phyloP scores from a whole-genome alignment of 2,329 filamentous ascomycete genomes.

The Penicillium sp. region DNA sequence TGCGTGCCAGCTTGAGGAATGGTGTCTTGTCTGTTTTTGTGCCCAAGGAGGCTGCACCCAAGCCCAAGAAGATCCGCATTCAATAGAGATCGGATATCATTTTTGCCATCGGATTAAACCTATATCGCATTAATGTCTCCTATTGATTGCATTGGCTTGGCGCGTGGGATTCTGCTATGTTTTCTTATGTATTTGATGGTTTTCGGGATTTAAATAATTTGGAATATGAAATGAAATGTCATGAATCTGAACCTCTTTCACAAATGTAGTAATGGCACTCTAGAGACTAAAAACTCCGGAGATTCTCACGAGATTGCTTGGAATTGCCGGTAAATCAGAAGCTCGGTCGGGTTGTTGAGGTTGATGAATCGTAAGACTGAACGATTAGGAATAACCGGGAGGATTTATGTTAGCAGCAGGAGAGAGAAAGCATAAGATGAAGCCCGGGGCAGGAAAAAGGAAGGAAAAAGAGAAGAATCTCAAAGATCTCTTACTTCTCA shows the following conservation, averaged over 20 bases:
- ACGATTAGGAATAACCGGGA: no score
- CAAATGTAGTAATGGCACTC: no score
- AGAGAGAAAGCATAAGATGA: no score
- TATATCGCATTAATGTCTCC: background rate
- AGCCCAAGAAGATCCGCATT: slow-evolving; percentile 55
- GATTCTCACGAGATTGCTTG: no score
- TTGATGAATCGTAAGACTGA: background rate
- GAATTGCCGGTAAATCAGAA: background rate
- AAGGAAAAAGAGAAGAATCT: no score
- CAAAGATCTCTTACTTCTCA: no score
- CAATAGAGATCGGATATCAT: slow-evolving; percentile 39
- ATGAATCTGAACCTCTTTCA: background rate
- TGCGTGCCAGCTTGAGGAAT: slow-evolving; percentile 60
- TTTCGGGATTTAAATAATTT: background rate
- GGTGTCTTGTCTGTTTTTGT: slow-evolving; percentile 58
- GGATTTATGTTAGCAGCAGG: no score
- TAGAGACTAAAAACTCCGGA: no score
- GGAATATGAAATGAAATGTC: background rate
- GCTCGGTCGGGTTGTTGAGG: no score
- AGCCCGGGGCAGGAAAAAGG: no score
- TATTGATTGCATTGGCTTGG: background rate
- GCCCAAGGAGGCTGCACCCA: slow-evolving; percentile 54
- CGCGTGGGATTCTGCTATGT: background rate
- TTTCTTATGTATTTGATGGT: background rate
- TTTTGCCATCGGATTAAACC: background rate